These are phyloP conservation scores for Metschnikowia lochheadii DNA, from an alignment of 805 yeast genomes.

Conservation along the genomic window DNA sequence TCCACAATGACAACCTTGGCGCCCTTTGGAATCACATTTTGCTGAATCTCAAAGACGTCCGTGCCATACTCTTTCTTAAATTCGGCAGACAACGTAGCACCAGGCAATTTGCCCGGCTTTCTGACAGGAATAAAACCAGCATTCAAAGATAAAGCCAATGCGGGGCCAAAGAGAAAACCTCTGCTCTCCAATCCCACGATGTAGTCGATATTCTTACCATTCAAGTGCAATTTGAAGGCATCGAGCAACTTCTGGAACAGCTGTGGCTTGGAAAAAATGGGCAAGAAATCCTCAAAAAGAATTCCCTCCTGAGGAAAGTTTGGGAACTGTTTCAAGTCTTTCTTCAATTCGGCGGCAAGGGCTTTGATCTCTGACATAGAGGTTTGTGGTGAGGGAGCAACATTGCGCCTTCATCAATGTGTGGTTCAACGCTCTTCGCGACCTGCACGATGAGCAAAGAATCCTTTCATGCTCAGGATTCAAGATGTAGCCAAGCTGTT, in stretches of 20 bases:
- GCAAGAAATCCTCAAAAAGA: slow-evolving; percentile 92
- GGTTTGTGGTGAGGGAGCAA: neutral
- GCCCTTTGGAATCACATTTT: slow-evolving; percentile 72
- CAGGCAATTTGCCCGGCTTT: slow-evolving; percentile 94
- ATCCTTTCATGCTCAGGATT: neutral
- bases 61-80: slow-evolving; percentile 90
- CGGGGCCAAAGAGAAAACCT: slow-evolving; percentile 95
- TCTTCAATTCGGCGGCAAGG: slow-evolving; percentile 36
- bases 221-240: slow-evolving; percentile 75
- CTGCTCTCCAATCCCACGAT: slow-evolving; percentile 94
- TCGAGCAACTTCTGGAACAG: slow-evolving; percentile 75
- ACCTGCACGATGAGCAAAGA: neutral
- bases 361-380: slow-evolving; percentile 23
- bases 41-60: slow-evolving; percentile 87
- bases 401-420: neutral
- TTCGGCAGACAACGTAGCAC: slow-evolving; percentile 65
- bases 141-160: slow-evolving; percentile 82
- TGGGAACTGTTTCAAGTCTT: slow-evolving; percentile 63
- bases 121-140: slow-evolving; percentile 95
- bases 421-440: neutral
- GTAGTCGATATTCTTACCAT: slow-evolving; percentile 69
- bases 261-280: slow-evolving; percentile 80
- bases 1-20: slow-evolving; percentile 85
- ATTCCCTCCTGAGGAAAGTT: slow-evolving; percentile 94
- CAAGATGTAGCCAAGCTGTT: no score